Percentiles rank a stretch among this genome's conserved stretches.
Conservation (phyloP, 2,329 filamentous ascomycete genomes). For the Arthrocladium fulminans region DNA sequence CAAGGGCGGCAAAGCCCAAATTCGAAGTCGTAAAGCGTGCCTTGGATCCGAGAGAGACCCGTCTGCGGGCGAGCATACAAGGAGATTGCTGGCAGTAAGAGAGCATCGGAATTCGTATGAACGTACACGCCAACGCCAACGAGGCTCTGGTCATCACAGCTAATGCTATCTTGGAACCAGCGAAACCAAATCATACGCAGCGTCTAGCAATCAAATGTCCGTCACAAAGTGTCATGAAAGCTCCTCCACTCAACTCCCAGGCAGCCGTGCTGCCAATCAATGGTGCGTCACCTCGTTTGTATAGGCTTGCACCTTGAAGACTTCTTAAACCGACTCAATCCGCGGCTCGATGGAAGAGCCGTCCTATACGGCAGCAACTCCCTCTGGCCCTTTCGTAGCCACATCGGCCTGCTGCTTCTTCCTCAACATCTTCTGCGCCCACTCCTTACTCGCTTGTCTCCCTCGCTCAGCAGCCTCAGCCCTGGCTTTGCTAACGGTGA, state of each 20-base stretch:
- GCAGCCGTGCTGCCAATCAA: not conserved
- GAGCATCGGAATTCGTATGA: too few species aligned
- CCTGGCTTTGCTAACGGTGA: constrained; percentile 26
- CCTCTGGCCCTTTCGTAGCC: too few species aligned
- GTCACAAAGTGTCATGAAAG: not conserved
- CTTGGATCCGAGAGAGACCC: too few species aligned
- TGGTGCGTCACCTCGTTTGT: not conserved
- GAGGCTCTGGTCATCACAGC: too few species aligned
- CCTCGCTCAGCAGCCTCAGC: constrained; percentile 29
- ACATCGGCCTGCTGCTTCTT: constrained; percentile 10
- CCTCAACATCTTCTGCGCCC: constrained; percentile 28
- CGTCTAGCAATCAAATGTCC: not conserved
- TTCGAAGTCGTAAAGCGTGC: too few species aligned
- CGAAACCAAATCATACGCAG: too few species aligned
- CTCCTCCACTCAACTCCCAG: not conserved
- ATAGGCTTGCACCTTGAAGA: not conserved
- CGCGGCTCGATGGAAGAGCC: not conserved
- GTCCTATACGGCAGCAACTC: not conserved
- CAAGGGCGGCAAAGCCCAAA: too few species aligned
- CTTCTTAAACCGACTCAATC: not conserved
- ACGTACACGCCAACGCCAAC: too few species aligned
- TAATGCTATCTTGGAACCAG: too few species aligned
- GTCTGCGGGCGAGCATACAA: too few species aligned
- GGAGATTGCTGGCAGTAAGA: too few species aligned
- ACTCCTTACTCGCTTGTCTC: constrained; percentile 28